phyloP scores from a whole-genome alignment of 2,329 filamentous ascomycete species.

The Talaromyces albobiverticillius region DNA sequence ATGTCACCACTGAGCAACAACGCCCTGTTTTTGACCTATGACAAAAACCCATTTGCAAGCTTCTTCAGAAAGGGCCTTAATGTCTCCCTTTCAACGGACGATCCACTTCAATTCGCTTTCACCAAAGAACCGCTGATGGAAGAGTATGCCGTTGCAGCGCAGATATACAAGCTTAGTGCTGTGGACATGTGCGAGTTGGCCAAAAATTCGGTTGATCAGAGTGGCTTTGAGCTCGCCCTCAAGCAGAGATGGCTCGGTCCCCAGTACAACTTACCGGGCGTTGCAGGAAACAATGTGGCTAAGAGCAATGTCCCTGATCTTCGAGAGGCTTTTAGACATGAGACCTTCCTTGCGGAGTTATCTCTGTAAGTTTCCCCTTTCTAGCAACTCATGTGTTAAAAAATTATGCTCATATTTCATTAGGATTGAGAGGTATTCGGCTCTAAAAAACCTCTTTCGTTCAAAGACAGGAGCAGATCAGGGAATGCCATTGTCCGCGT shows the following conservation, averaged over 20 bases:
- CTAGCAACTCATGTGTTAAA: no score
- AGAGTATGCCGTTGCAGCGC: conserved; percentile 94
- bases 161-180: conserved; percentile 95
- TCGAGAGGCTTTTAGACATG: conserved; percentile 81
- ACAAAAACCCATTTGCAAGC: conserved; percentile 91
- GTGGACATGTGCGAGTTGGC: conserved; percentile 99
- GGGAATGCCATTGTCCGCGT: conserved; percentile 2
- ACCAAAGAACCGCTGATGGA: conserved; percentile 98
- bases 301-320: conserved; percentile 97
- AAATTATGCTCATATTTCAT: conserved; percentile 5
- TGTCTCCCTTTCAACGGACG: conserved; percentile 92
- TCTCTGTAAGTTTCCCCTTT: conserved; percentile 61
- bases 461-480: neutral
- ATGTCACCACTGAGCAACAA: conserved; percentile 99
- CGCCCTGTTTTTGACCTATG: conserved; percentile 91
- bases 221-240: conserved; percentile 83
- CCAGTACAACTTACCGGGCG: conserved; percentile 73
- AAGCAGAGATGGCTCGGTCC: conserved; percentile 90
- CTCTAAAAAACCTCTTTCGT: conserved; percentile 5
- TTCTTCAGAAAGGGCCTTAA: conserved; percentile 96
- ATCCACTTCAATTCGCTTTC: conserved; percentile 95
- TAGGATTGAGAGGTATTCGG: conserved; percentile 30
- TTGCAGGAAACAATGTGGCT: conserved; percentile 83
- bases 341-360: conserved; percentile 79
- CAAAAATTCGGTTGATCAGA: conserved; percentile 92